Evolutionary conservation across 768 basidiomycete species (phyloP), one percentile per base, ranked within the genome.

Genomic region (Amanita inopinata): DNA sequence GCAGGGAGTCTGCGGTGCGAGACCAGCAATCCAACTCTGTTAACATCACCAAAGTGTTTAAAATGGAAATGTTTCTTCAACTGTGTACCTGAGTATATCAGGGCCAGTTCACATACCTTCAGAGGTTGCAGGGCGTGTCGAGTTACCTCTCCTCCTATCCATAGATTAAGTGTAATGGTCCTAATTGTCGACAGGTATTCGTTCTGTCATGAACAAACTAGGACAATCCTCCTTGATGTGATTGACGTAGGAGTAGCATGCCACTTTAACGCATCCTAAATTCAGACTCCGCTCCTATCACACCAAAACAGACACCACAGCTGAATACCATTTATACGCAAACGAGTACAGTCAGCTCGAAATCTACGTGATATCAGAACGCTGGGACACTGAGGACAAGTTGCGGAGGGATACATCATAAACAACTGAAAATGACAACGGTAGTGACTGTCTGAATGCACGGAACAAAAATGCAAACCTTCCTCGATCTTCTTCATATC

Each of bases 401-500:
- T 78, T 85, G 28, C 87, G 71, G 24, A 90, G 61, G 25, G 86
- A 86, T 11, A 90, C 76, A 56, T 90, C 87, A 53, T 90, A 90
- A 1, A 89, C 87, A 37, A 90, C 86, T 90, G 48, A 15, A 44
- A 27, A 15, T 19, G 14, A 32, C 18, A 22, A 28, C 19, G 10
- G 7, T 14, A 38, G 41, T 33, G 15, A n/a, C 23, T 18, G 22
- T 34, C 43, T 28, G 40, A 34, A 23, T 25, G 11, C 24, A 25
- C 19, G 20, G 37, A 41, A n/a, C 33, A 36, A 18, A 20, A 22
- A 50, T 66, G 36, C 43, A 36, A 19, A 75, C 87, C 86, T 78
- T 89, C 87, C 63, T 89, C 86, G 12, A 90, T 83, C 53, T 87
- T 88, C 59, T 88, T 88, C 48, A 90, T 73, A 55, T 88, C 87